phyloP scores from a whole-genome alignment of 2,329 filamentous ascomycete genomes.

The Helicocarpus griseus region DNA sequence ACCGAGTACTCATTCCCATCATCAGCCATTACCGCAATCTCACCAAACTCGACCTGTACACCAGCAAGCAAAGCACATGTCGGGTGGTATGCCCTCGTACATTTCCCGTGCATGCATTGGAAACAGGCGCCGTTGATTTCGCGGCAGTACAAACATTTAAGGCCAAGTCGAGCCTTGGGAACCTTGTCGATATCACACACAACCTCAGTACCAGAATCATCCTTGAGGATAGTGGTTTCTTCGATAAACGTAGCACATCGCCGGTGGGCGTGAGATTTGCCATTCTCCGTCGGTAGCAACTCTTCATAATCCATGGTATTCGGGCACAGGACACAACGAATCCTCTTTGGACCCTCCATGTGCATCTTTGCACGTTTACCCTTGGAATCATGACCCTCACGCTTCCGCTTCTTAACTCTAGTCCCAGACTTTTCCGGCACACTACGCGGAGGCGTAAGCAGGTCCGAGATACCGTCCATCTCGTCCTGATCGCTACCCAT shows the following conservation, averaged over 20 bases:
- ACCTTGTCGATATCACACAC: constrained; percentile 73
- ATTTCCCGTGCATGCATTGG: constrained; percentile 93
- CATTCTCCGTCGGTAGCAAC: constrained; percentile 79
- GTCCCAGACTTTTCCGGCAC: constrained; percentile 59
- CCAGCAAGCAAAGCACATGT: constrained; percentile 89
- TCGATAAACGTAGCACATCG: constrained; percentile 85
- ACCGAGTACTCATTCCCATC: constrained; percentile 89
- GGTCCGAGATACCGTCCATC: constrained; percentile 51
- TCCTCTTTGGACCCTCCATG: constrained; percentile 59
- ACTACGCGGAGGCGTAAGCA: constrained; percentile 69
- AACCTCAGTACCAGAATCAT: constrained; percentile 58
- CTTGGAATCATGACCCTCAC: constrained; percentile 46
- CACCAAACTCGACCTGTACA: constrained; percentile 79
- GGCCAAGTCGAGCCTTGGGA: constrained; percentile 74
- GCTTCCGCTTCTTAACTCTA: constrained; percentile 61
- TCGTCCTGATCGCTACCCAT: constrained; percentile 52
- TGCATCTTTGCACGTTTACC: constrained; percentile 71
- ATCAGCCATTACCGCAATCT: constrained; percentile 77
- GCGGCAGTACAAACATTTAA: constrained; percentile 91
- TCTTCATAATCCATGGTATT: constrained; percentile 76
- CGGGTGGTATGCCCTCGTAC: constrained; percentile 83
- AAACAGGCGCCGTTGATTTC: constrained; percentile 94
- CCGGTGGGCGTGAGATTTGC: constrained; percentile 68
- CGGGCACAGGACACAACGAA: constrained; percentile 84
- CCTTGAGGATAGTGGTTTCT: constrained; percentile 73